Evolutionary conservation across 768 basidiomycete species (phyloP).

Genomic region (Auriscalpium orientale): DNA sequence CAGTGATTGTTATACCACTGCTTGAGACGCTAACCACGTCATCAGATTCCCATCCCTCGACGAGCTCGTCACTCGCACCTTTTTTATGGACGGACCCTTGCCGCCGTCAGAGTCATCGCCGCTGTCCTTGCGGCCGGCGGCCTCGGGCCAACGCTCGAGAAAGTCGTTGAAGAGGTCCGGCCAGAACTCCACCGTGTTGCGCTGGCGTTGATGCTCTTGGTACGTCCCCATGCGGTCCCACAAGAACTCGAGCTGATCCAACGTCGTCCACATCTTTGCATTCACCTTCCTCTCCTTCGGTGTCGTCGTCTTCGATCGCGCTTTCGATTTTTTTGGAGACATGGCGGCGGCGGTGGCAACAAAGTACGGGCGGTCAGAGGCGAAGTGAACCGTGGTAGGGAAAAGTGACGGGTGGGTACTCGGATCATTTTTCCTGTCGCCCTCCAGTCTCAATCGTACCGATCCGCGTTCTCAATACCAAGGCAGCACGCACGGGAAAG

Average conservation of each 20-base stretch:
- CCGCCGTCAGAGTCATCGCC: neutral
- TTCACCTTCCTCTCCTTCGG: too few species aligned
- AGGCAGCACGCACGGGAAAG: too few species aligned
- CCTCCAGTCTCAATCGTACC: too few species aligned
- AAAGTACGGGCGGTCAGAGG: too few species aligned
- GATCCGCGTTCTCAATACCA: too few species aligned
- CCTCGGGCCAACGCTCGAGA: neutral
- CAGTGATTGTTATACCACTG: neutral
- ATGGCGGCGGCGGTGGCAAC: too few species aligned
- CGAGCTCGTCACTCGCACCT: neutral
- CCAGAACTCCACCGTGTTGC: neutral
- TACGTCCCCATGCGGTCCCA: neutral
- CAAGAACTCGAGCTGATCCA: neutral
- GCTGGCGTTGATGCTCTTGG: neutral
- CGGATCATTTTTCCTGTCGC: too few species aligned
- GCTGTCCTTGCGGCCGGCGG: neutral
- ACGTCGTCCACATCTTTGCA: neutral
- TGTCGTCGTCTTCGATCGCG: too few species aligned
- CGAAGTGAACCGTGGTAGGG: too few species aligned
- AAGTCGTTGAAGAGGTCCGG: neutral
- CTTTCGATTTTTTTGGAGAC: too few species aligned
- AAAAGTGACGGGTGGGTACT: too few species aligned
- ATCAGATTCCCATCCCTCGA: neutral
- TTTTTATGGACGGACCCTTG: neutral
- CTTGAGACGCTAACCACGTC: neutral